These are phyloP conservation scores for Clonostachys rhizophaga DNA, from an alignment of 2,329 filamentous ascomycete genomes.

Conservation along the genomic window DNA sequence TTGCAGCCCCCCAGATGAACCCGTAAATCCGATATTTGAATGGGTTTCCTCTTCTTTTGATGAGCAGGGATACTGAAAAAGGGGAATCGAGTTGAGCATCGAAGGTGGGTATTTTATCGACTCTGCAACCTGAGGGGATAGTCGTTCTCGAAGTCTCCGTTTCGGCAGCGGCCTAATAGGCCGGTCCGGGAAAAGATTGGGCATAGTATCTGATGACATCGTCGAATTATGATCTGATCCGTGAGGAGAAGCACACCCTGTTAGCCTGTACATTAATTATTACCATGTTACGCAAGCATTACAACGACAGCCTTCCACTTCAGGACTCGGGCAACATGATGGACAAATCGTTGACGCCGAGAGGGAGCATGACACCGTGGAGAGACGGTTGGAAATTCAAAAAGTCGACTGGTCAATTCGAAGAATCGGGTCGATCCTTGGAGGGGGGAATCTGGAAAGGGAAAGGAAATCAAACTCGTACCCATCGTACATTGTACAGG, in stretches of 20 bases:
- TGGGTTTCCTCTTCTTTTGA: constrained; percentile 37
- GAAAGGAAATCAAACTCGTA: constrained; percentile 21
- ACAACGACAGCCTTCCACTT: too few species aligned
- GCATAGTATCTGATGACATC: constrained; percentile 72
- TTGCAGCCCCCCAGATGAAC: constrained; percentile 11
- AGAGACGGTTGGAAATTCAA: too few species aligned
- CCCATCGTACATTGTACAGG: constrained; percentile 33
- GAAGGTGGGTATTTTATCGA: constrained; percentile 78
- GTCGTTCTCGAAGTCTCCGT: constrained; percentile 78
- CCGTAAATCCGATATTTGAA: constrained; percentile 10
- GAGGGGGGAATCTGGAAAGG: not conserved
- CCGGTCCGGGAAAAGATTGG: constrained; percentile 79
- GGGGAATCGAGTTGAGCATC: constrained; percentile 63
- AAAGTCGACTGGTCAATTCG: too few species aligned
- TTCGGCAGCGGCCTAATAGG: constrained; percentile 91
- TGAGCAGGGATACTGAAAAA: constrained; percentile 59
- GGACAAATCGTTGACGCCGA: too few species aligned
- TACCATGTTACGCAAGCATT: too few species aligned
- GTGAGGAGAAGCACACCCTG: constrained; percentile 5
- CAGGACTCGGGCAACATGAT: too few species aligned
- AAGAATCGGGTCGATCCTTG: too few species aligned
- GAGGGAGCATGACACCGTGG: too few species aligned
- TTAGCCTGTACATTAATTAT: constrained; percentile 17
- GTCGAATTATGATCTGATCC: constrained; percentile 37
- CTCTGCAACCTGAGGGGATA: constrained; percentile 80